A percentile compares a stretch with the other conserved stretches of the same genome.
Conservation (phyloP, 768 basidiomycete species). For the Artomyces pyxidatus region DNA sequence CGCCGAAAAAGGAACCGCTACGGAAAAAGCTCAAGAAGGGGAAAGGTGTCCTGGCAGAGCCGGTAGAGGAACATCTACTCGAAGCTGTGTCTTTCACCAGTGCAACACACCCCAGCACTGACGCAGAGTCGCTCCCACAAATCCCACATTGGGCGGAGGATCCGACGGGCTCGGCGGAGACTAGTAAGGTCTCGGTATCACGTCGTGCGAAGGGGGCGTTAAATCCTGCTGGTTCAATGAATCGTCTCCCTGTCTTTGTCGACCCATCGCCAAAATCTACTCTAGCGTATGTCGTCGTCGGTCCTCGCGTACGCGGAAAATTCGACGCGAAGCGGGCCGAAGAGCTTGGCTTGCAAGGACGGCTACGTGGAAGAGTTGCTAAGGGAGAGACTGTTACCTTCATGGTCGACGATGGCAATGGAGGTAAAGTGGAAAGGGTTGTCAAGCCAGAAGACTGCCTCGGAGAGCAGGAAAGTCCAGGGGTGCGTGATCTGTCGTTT, state of each 20-base stretch:
- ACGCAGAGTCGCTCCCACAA: slow-evolving; percentile 9
- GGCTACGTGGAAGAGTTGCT: slow-evolving; percentile 49
- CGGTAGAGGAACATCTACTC: not conserved
- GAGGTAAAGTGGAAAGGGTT: slow-evolving; percentile 34
- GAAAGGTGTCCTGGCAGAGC: slow-evolving; percentile 5
- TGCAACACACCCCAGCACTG: not conserved
- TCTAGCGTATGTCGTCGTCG: slow-evolving; percentile 33
- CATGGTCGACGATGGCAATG: slow-evolving; percentile 37
- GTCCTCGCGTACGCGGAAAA: slow-evolving; percentile 45
- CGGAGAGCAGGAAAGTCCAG: slow-evolving; percentile 42
- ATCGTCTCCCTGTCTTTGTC: slow-evolving; percentile 4
- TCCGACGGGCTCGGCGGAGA: not conserved
- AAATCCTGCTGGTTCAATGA: slow-evolving; percentile 6
- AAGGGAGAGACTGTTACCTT: slow-evolving; percentile 58
- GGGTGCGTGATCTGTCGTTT: slow-evolving; percentile 25
- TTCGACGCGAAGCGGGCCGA: slow-evolving; percentile 64
- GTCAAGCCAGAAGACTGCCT: slow-evolving; percentile 57
- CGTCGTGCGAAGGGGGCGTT: not conserved
- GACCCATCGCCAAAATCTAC: slow-evolving; percentile 10
- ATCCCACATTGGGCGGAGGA: slow-evolving; percentile 9
- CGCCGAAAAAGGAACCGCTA: not conserved
- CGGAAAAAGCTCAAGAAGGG: not conserved
- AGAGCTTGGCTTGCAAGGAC: slow-evolving; percentile 59
- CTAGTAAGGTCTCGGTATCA: not conserved
- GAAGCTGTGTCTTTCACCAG: not conserved